A percentile compares a stretch with the other conserved stretches of the same genome.
Conservation (phyloP, 2,329 filamentous ascomycete genomes). For the Alternaria ethzedia region DNA sequence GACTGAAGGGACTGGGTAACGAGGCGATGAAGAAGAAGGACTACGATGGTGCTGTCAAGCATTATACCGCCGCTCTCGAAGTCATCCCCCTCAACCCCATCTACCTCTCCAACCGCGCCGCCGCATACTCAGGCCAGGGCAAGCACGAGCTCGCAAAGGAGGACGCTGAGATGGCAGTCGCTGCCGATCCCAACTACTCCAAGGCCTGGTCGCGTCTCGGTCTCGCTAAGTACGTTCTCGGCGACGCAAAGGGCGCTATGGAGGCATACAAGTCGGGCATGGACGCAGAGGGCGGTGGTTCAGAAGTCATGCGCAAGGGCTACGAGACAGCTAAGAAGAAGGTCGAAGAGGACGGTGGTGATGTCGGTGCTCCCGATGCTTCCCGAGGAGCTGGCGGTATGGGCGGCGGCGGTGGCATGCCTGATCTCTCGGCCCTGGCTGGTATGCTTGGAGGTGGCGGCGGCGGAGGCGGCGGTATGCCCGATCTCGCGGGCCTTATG, state of each 20-base stretch:
- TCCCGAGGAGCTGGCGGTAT: slow-evolving; percentile 50
- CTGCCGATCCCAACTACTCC: slow-evolving; percentile 88
- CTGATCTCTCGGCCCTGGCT: slow-evolving; percentile 77
- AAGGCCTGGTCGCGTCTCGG: slow-evolving; percentile 97
- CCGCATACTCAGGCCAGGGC: slow-evolving; percentile 83
- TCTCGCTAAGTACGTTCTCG: slow-evolving; percentile 87
- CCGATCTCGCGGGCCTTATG: slow-evolving; percentile 69
- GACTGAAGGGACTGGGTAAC: slow-evolving; percentile 89
- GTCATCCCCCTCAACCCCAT: slow-evolving; percentile 87
- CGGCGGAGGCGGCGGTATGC: slow-evolving; percentile 77
- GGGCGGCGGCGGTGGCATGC: slow-evolving; percentile 76
- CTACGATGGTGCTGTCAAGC: slow-evolving; percentile 79
- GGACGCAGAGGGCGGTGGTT: slow-evolving; percentile 91
- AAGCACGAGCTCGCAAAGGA: slow-evolving; percentile 83
- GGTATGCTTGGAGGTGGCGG: slow-evolving; percentile 56
- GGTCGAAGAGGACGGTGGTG: slow-evolving; percentile 77
- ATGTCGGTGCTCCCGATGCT: slow-evolving; percentile 55
- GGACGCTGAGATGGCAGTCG: slow-evolving; percentile 90
- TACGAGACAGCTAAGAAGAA: slow-evolving; percentile 90
- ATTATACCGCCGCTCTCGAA: slow-evolving; percentile 85
- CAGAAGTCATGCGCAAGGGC: slow-evolving; percentile 96
- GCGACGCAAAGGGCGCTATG: slow-evolving; percentile 89
- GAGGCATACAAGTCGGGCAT: slow-evolving; percentile 94
- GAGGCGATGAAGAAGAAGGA: slow-evolving; percentile 95
- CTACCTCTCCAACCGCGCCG: slow-evolving; percentile 96